Base-by-base conservation (phyloP, 2,329 filamentous ascomycete species). In the Claviceps pazoutovae region DNA sequence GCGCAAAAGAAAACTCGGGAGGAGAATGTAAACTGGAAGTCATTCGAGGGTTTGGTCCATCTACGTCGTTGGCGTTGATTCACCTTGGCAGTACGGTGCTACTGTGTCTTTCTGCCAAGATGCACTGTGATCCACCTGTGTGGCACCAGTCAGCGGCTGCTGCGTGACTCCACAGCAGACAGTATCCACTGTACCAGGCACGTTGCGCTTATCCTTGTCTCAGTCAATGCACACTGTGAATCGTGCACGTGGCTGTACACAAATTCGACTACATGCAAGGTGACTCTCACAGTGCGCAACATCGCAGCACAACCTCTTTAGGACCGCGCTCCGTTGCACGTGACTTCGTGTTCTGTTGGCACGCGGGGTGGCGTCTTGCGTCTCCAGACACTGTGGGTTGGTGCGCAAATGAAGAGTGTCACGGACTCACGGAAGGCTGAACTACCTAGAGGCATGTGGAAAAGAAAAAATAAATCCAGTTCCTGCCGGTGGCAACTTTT, bases 331-430 rank as follows among this genome's bases (percentile, higher is more conserved):
- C 34, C 34, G 37, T n/a, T 13, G 51, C 63, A 66, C 61, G 63
- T 64, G 63, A 60, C 54, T 62, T 61, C 66, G 64, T 61, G 65
- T 64, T 59, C n/a, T 60, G 58, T 57, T 56, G 58, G 51, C 51
- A 62, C 59, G 59, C 61, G 58, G 44, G 11, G 23, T 45, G 53
- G 44, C 51, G 46, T 30, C 34, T 36, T 42, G 8, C 36, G 14
- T 14, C 19, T 56, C 53, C 56, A 48, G 58, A 61, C 60, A 62
- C 56, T 62, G 65, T 68, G 64, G 59, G 59, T 57, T 57, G 55
- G 61, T 52, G 50, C 52, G 48, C 39, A 34, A 34, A 47, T 54
- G 49, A 30, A 30, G 26, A 34, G 8, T 11, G 30, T 30, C 30
- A 30, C 30, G 30, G 30, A 34, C 8, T 55, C 55, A 58, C 54